Evolutionary conservation across 805 yeast species (phyloP), one percentile per base, ranked within the genome.

Genomic region (Candida coleopterorum): DNA sequence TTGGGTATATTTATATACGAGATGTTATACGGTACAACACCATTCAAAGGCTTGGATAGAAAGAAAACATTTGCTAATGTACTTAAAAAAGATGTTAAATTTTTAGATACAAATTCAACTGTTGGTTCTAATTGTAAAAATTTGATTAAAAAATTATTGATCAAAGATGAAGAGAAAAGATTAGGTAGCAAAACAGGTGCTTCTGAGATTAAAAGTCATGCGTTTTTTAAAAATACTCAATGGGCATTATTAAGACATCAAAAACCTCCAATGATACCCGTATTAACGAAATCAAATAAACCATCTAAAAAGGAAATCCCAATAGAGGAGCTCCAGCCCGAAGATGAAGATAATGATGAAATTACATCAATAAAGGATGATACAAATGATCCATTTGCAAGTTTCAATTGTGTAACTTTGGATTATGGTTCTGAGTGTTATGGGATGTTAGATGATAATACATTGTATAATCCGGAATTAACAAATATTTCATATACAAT

Each of bases 241-340:
- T 93, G 99, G 99, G 97, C 98, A 0, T 68, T 93, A 41, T 65
- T 93, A 39, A 74, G 98, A 49, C 85, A 93, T 58, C 93, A 83
- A 55, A 82, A 83, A 40, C 97, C 99, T 1, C 99, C 99, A 11
- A 81, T 93, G 80, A 81, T 93, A 12, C 99, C 99, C 0, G 83
- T 83, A 0, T 70, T 87, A 29, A 62, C 69, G 11, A 64, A 64
- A 37, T 41, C 56, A 9, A 54, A 49, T 16, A 56, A 49, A 32
- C 6, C 7, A 21, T 11, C 22, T 4, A 31, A n/a, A 6, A 14
- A 6, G 4, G 26, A 30, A 4, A 23, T 11, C 6, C n/a, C n/a
- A 18, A 30, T 7, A 11, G 4, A 9, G 42, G 41, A 12, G 49
- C 49, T 16, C 49, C 44, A 18, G 52, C 46, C 32, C 44, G 45